Evolutionary conservation across 2,329 filamentous ascomycete species (phyloP), one percentile per base, ranked within the genome.

Genomic region (Teratosphaeria pseudoeucalypti): DNA sequence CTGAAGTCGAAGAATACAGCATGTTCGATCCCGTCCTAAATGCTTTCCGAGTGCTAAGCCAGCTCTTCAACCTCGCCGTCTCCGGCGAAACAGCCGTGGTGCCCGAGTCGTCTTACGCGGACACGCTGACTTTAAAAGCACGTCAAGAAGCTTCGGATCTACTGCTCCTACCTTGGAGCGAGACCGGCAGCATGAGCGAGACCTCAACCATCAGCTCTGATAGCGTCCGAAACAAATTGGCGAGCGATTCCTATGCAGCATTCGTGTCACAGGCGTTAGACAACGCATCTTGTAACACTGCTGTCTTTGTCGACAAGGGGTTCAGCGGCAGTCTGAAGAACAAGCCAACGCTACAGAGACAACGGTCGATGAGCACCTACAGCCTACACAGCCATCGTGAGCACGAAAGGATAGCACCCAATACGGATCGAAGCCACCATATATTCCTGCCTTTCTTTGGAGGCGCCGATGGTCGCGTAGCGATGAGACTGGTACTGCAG

Each of bases 401-500:
- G 57, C 75, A 82, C 11, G 58, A 58, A 23, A 76, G 81, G 0
- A 75, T 81, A 76, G 81, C 56, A 0, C 84, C 87, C 0, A 79
- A 85, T 5, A 77, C 79, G 6, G 83, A 89, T 67, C 86, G 85
- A 62, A 85, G 84, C 39, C 90, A 95, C 70, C 90, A 92, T 70
- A 81, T 97, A 64, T 92, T 95, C 71, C 79, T 95, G 58, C 88
- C 92, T 0, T 97, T 90, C 74, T 86, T 96, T 61, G 92, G 92
- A 14, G 89, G 89, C 9, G 76, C 79, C 1, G 94, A 99, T 69
- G 92, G 96, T 68, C 82, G 85, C 7, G 83, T 87, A 4, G 92
- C 91, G 0, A 79, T 97, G 0, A 81, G 86, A 1, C 83, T 97
- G 27, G 87, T 92, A 2, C 79, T 97, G 2, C 92, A 96, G 69